phyloP scores from a whole-genome alignment of 805 yeast species.

The Candida ulmi region DNA sequence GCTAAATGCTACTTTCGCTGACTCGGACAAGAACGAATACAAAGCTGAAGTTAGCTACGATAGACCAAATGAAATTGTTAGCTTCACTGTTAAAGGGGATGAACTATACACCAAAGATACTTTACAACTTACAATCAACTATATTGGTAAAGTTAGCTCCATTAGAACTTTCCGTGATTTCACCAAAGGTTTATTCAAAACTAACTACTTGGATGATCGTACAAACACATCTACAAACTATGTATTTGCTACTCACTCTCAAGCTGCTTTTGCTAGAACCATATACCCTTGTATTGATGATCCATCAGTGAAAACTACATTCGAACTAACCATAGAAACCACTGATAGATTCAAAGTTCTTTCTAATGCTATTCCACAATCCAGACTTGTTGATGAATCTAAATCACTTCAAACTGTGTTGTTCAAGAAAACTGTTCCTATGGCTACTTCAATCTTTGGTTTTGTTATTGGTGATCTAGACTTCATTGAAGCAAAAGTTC shows the following conservation, averaged over 20 bases:
- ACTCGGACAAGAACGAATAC: slow-evolving; percentile 10
- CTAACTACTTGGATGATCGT: slow-evolving; percentile 50
- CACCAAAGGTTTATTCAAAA: slow-evolving; percentile 64
- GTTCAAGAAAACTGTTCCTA: slow-evolving; percentile 52
- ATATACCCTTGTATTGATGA: slow-evolving; percentile 73
- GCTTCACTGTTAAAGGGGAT: slow-evolving; percentile 1
- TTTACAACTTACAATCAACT: slow-evolving; percentile 26
- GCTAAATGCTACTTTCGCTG: slow-evolving; percentile 3
- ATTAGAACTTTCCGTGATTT: slow-evolving; percentile 48
- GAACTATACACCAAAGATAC: background rate
- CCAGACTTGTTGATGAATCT: slow-evolving; percentile 20
- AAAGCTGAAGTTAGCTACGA: slow-evolving; percentile 32
- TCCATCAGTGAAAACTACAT: slow-evolving; percentile 44
- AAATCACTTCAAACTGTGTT: slow-evolving; percentile 26
- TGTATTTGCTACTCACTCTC: slow-evolving; percentile 65
- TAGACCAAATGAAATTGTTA: slow-evolving; percentile 21
- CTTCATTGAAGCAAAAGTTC: slow-evolving; percentile 32
- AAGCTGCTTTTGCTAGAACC: slow-evolving; percentile 57
- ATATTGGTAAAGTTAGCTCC: slow-evolving; percentile 45
- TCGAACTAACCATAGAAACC: slow-evolving; percentile 45
- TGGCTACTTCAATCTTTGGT: slow-evolving; percentile 60
- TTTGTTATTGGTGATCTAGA: slow-evolving; percentile 68
- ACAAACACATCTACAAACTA: slow-evolving; percentile 45
- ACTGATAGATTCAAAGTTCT: slow-evolving; percentile 39
- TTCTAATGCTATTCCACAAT: slow-evolving; percentile 39